Conservation (phyloP, 306 rosid species). For the Pachyrhizus erosus region DNA sequence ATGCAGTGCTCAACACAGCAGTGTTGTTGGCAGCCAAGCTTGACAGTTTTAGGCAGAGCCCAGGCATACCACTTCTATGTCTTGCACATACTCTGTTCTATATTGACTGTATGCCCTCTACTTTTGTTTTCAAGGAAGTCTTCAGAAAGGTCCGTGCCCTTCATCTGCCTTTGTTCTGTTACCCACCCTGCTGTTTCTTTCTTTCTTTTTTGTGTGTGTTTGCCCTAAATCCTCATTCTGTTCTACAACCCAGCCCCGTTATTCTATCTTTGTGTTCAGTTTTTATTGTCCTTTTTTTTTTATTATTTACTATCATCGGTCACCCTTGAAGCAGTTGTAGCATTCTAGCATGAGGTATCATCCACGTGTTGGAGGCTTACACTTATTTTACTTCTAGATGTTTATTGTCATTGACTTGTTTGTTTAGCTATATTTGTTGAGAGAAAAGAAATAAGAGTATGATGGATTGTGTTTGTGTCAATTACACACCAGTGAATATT, state of each 20-base stretch:
- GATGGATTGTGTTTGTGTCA: background rate
- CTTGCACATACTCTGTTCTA: background rate
- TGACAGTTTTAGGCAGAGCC: background rate
- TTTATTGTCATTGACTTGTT: background rate
- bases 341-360: background rate
- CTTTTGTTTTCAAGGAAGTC: background rate
- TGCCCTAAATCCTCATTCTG: background rate
- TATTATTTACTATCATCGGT: background rate
- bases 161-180: background rate
- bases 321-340: background rate
- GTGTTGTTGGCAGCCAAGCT: background rate
- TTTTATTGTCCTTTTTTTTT: background rate
- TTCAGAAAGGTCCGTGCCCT: background rate
- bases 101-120: too few species aligned
- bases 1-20: background rate
- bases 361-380: background rate
- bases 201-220: background rate
- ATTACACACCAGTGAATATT: background rate
- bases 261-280: background rate
- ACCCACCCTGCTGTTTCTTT: background rate
- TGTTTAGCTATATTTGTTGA: background rate
- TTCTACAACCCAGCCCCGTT: background rate
- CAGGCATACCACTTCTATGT: background rate
- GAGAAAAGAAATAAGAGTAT: background rate
- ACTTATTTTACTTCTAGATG: background rate